Base-by-base conservation (phyloP, 108 stramenopile genomes). In the Bacterosira constricta region DNA sequence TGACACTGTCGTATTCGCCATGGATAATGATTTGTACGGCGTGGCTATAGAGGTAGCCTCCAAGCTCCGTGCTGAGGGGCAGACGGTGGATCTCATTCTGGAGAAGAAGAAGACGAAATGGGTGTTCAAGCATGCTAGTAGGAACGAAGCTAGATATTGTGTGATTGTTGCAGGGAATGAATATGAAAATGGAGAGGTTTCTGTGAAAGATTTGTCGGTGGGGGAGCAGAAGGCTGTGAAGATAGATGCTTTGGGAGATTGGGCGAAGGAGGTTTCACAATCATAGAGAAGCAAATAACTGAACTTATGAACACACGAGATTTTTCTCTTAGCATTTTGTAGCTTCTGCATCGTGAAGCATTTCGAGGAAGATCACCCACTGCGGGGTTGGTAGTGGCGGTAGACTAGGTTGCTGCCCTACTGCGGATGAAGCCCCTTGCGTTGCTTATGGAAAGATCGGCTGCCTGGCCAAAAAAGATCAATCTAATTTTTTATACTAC, bases 111-210 rank as follows among this genome's bases (percentile, higher is more conserved):
- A 98, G 84, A 49, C 93, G 12, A 99, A 99, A 73, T 96, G 96
- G 93, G 95, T 87, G 6, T 96, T 98, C 64, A 97, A 97, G 82
- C 92, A 98, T 71, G 97, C 97, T 3, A 96, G 96, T 71, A 85
- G 96, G 42, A 80, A 88, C 17, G 92, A 93, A 18, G 96, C 96
- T 39, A 82, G 73, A 54, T 87, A 86, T 71, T 94, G 90, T 54
- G 88, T 92, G 3, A 91, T 99, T 69, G 85, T 97, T 32, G 97
- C 89, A 42, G 77, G 73, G n/a, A 73, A 89, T 38, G 98, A 99
- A 76, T 88, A 86, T 73, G 85, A 83, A 62, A 87, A 86, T 66
- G 92, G 96, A 1, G 83, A 90, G 47, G 92, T 95, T 18, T 56
- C 82, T 6, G 85, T 96, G 56, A 97, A 97, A 66, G 81, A 95